A percentile compares a stretch with the other conserved stretches of the same genome.
Conservation (phyloP, 2,329 filamentous ascomycete species). For the Davidsoniella neocaledoniae region DNA sequence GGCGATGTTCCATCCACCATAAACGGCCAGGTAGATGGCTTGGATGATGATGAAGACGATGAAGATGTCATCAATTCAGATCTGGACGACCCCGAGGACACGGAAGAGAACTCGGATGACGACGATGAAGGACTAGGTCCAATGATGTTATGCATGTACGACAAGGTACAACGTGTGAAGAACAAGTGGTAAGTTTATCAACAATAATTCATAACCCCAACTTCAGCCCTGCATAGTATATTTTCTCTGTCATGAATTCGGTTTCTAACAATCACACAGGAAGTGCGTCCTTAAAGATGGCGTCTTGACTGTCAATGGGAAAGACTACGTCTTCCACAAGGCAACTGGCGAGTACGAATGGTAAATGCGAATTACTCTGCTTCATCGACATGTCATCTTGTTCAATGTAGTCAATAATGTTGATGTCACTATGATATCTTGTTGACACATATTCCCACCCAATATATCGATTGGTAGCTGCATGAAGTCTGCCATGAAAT, state of each 20-base stretch:
- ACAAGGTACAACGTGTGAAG: constrained; percentile 98
- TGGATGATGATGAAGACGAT: constrained; percentile 47
- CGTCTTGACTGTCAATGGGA: constrained; percentile 80
- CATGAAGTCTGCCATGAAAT: too few species aligned
- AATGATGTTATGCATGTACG: constrained; percentile 97
- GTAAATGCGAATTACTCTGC: constrained; percentile 31
- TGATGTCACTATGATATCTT: too few species aligned
- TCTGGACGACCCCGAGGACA: constrained; percentile 85
- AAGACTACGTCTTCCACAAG: constrained; percentile 97
- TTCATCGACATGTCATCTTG: too few species aligned
- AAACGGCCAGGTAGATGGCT: constrained; percentile 35
- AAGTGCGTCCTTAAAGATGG: constrained; percentile 98
- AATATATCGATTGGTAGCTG: too few species aligned
- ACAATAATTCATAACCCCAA: background rate
- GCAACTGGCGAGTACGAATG: constrained; percentile 95
- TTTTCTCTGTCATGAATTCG: background rate
- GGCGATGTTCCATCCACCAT: constrained; percentile 22
- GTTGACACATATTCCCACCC: too few species aligned
- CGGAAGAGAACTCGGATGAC: constrained; percentile 67
- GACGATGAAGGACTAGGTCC: constrained; percentile 71
- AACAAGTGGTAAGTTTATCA: constrained; percentile 65
- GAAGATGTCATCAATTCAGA: constrained; percentile 98
- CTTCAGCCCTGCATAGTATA: too few species aligned
- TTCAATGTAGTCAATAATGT: too few species aligned
- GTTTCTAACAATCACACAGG: constrained; percentile 30